These are phyloP conservation scores for Alternaria hordeiaustralica DNA, from an alignment of 2,329 filamentous ascomycete genomes.

Conservation along the genomic window DNA sequence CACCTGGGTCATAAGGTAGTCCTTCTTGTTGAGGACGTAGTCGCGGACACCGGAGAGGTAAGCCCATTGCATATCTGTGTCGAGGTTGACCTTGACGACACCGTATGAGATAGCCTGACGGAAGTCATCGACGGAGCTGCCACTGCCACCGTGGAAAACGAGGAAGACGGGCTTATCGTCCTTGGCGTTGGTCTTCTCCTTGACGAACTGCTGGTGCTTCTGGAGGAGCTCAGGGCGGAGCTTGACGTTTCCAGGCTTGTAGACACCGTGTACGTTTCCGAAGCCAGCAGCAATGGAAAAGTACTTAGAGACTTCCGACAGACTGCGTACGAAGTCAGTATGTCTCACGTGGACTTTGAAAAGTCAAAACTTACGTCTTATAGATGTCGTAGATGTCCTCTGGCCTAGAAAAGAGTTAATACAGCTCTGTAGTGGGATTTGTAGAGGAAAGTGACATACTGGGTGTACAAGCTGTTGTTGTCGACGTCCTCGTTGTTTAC, in stretches of 20 bases:
- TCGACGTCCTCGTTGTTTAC: conserved; percentile 56
- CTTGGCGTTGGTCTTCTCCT: conserved; percentile 65
- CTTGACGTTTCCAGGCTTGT: conserved; percentile 53
- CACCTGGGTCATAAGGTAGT: neutral
- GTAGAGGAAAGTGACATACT: conserved; percentile 48
- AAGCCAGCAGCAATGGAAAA: conserved; percentile 87
- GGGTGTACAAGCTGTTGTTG: conserved; percentile 95
- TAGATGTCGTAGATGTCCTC: conserved; percentile 45
- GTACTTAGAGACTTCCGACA: conserved; percentile 84
- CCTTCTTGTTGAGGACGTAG: conserved; percentile 84
- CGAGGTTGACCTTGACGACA: conserved; percentile 99
- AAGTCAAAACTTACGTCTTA: conserved; percentile 59
- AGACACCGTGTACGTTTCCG: conserved; percentile 96
- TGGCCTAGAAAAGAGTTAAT: conserved; percentile 11
- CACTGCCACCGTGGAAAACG: conserved; percentile 98
- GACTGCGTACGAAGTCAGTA: conserved; percentile 47
- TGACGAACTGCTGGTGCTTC: conserved; percentile 95
- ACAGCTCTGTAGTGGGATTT: neutral
- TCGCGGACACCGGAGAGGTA: conserved; percentile 93
- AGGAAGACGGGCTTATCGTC: conserved; percentile 80
- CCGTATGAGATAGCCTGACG: conserved; percentile 66
- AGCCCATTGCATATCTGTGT: conserved; percentile 92
- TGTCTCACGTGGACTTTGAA: neutral
- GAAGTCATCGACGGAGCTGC: conserved; percentile 90
- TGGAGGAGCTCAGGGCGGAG: conserved; percentile 93